Conservation (phyloP, 495 filamentous ascomycete species). For the Melanomma pulvis-pyrius region DNA sequence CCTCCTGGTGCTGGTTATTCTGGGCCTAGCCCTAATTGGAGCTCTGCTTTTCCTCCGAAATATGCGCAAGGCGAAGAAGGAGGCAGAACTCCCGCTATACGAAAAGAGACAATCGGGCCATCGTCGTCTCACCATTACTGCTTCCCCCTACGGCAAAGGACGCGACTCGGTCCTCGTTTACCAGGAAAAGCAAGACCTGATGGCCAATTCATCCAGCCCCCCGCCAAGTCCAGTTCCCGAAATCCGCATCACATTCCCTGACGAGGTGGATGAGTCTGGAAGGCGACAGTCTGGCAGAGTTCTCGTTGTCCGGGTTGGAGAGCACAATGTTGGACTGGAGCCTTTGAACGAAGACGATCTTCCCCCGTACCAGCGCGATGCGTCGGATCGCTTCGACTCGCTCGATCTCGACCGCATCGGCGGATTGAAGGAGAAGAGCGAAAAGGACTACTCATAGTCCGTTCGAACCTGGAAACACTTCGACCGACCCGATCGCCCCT, state of each 20-base stretch:
- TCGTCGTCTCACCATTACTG: constrained; percentile 68
- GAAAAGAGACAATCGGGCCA: constrained; percentile 58
- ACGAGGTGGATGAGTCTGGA: constrained; percentile 83
- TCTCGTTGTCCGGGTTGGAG: constrained; percentile 90
- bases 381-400: constrained; percentile 78
- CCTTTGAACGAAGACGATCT: constrained; percentile 81
- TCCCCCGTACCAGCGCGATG: constrained; percentile 82
- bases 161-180: constrained; percentile 71
- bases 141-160: constrained; percentile 54
- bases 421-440: constrained; percentile 85
- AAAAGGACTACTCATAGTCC: constrained; percentile 34
- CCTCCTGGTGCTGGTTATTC: constrained; percentile 73
- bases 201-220: constrained; percentile 71
- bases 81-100: constrained; percentile 60
- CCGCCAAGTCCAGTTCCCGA: constrained; percentile 84
- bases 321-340: constrained; percentile 83
- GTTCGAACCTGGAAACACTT: not conserved
- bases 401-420: constrained; percentile 94
- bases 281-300: constrained; percentile 82
- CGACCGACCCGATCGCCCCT: not conserved
- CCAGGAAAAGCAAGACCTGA: constrained; percentile 71
- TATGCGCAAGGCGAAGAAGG: constrained; percentile 55
- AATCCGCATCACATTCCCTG: constrained; percentile 97
- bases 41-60: constrained; percentile 72
- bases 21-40: constrained; percentile 66